These are phyloP conservation scores for Cicer chorassanicum DNA, from an alignment of 306 rosid genomes.

Conservation along the genomic window DNA sequence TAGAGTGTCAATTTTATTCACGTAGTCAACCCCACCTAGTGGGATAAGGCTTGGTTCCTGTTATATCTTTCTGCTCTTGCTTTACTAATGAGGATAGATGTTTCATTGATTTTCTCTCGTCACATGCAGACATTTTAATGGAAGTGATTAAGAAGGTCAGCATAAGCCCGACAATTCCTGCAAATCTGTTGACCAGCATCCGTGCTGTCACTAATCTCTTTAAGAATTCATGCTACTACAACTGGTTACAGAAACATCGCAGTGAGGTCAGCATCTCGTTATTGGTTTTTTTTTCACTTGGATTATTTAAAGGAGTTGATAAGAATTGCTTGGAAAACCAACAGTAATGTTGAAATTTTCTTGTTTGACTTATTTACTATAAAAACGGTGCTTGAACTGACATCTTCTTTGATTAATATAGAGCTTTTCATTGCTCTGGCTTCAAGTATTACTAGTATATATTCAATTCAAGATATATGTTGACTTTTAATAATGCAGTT, in stretches of 20 bases:
- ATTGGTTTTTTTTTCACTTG: constrained; percentile 20
- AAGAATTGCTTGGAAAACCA: constrained; percentile 30
- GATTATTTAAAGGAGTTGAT: constrained; percentile 20
- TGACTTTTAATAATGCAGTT: constrained; percentile 10
- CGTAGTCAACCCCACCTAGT: neutral
- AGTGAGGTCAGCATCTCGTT: constrained; percentile 69
- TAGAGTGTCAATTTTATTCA: neutral
- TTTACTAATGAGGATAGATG: constrained; percentile 23
- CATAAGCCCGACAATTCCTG: constrained; percentile 62
- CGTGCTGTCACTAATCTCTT: constrained; percentile 87
- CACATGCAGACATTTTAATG: constrained; percentile 61
- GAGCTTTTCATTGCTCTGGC: constrained; percentile 20
- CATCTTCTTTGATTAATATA: constrained; percentile 26
- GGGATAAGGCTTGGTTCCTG: neutral
- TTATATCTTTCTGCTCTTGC: constrained; percentile 17
- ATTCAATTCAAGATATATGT: constrained; percentile 6
- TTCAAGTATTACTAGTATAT: constrained; percentile 19
- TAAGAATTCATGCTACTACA: constrained; percentile 62
- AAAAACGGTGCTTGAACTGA: constrained; percentile 1
- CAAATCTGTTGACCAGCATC: constrained; percentile 78
- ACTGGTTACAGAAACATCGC: constrained; percentile 77
- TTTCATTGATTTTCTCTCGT: constrained; percentile 39
- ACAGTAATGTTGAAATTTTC: constrained; percentile 19
- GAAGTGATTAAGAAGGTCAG: constrained; percentile 69
- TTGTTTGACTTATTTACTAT: neutral